Percentiles rank a stretch among this genome's conserved stretches.
phyloP scores from a whole-genome alignment of 208 protist genomes.

The Borovskyia barvae region DNA sequence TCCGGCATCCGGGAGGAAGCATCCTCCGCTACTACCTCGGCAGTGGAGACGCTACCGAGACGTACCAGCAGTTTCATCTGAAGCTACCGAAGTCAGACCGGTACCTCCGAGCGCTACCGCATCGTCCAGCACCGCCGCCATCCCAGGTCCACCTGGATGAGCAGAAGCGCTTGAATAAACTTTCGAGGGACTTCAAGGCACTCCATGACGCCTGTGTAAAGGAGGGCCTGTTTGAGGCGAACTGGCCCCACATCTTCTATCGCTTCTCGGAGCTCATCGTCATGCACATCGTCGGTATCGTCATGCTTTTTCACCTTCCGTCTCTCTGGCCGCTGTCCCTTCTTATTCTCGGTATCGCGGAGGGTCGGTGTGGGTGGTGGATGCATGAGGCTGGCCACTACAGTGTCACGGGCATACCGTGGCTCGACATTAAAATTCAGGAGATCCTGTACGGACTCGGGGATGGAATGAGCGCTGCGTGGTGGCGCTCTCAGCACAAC shows the following conservation, averaged over 20 bases:
- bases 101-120: conserved; percentile 47
- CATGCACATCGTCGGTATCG: conserved; percentile 50
- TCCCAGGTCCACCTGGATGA: conserved; percentile 23
- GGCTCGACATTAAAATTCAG: conserved; percentile 64
- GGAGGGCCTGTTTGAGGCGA: conserved; percentile 66
- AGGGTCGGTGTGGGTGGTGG: conserved; percentile 79
- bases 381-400: conserved; percentile 83
- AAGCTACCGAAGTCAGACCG: conserved; percentile 47
- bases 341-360: conserved; percentile 51
- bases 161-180: conserved; percentile 45
- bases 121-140: conserved; percentile 32
- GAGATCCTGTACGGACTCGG: conserved; percentile 69
- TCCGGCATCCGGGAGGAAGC: conserved; percentile 68
- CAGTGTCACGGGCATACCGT: conserved; percentile 53
- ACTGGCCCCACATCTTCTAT: conserved; percentile 54
- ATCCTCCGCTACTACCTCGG: conserved; percentile 61
- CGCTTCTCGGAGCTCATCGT: conserved; percentile 54
- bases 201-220: conserved; percentile 36
- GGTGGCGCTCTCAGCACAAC: conserved; percentile 82
- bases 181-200: conserved; percentile 51
- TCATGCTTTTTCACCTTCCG: conserved; percentile 44
- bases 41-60: conserved; percentile 61
- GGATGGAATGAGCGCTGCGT: conserved; percentile 71
- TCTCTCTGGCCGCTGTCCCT: conserved; percentile 40
- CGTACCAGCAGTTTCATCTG: conserved; percentile 67